A percentile compares a stretch with the other conserved stretches of the same genome.
Evolutionary conservation across 1,284 basidiomycete genomes (phyloP).

Genomic region (Heterobasidion occidentale): DNA sequence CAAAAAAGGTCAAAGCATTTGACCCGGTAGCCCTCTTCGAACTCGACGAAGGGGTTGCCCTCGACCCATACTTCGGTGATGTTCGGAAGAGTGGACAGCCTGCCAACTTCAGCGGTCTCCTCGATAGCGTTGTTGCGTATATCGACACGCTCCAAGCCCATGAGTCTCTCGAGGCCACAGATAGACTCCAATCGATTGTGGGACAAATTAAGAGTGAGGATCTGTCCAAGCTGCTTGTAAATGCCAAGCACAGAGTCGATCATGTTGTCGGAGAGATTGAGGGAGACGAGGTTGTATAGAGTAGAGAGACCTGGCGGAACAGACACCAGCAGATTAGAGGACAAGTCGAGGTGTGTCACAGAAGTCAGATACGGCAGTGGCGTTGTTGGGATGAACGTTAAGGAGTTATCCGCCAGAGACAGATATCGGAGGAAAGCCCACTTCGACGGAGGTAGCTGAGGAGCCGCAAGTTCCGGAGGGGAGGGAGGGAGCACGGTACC

Average conservation of each 20-base stretch:
- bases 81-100: conserved; percentile 75
- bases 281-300: conserved; percentile 73
- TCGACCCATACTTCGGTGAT: conserved; percentile 74
- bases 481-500: conserved; percentile 8
- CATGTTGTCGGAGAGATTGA: conserved; percentile 93
- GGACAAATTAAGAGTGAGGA: conserved; percentile 71
- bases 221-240: conserved; percentile 72
- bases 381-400: conserved; percentile 76
- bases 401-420: conserved; percentile 73
- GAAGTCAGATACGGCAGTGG: conserved; percentile 67
- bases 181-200: conserved; percentile 89
- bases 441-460: conserved; percentile 51
- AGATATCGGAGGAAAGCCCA: conserved; percentile 79
- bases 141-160: conserved; percentile 79
- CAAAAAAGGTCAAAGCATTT: conserved; percentile 79
- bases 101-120: conserved; percentile 81
- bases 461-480: conserved; percentile 11
- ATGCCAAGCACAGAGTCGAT: conserved; percentile 93
- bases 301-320: conserved; percentile 71
- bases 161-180: conserved; percentile 86
- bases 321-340: conserved; percentile 83
- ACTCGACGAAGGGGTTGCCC: conserved; percentile 71
- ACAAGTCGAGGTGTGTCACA: conserved; percentile 84
- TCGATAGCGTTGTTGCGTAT: conserved; percentile 77
- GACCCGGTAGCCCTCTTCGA: conserved; percentile 68